Conservation (phyloP, 2,329 filamentous ascomycete species). For the Colletotrichum lindemuthianum region DNA sequence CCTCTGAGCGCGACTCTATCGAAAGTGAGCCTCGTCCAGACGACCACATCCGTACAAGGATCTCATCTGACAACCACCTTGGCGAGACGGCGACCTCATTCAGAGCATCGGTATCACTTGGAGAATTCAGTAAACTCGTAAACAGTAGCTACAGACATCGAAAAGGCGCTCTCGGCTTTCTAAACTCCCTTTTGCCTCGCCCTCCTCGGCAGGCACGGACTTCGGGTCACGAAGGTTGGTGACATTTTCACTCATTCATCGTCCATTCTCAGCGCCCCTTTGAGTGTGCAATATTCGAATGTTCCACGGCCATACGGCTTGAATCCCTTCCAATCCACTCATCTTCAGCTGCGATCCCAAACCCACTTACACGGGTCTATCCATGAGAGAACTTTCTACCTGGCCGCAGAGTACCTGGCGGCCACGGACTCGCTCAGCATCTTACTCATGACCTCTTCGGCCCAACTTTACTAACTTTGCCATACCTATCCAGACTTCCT, state of each 20-base stretch:
- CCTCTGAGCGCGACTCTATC: constrained; percentile 31
- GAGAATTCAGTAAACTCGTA: too few species aligned
- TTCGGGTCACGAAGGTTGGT: constrained; percentile 12
- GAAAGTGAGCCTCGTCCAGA: constrained; percentile 23
- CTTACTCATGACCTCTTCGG: neutral
- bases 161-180: neutral
- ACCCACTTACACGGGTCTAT: too few species aligned
- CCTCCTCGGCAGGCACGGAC: constrained; percentile 18
- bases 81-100: neutral
- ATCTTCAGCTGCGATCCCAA: too few species aligned
- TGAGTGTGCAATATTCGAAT: too few species aligned
- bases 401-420: too few species aligned
- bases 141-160: too few species aligned
- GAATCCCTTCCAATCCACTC: too few species aligned
- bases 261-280: too few species aligned
- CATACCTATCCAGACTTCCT: constrained; percentile 1
- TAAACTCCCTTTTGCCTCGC: constrained; percentile 1
- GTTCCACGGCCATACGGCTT: too few species aligned
- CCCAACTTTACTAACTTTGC: constrained; percentile 31
- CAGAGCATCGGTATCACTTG: too few species aligned
- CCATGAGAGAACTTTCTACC: too few species aligned
- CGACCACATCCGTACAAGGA: constrained; percentile 19
- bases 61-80: constrained; percentile 5
- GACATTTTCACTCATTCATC: neutral
- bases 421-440: too few species aligned